Evolutionary conservation across 2,329 filamentous ascomycete species (phyloP).

Genomic region (Monilinia fructigena): DNA sequence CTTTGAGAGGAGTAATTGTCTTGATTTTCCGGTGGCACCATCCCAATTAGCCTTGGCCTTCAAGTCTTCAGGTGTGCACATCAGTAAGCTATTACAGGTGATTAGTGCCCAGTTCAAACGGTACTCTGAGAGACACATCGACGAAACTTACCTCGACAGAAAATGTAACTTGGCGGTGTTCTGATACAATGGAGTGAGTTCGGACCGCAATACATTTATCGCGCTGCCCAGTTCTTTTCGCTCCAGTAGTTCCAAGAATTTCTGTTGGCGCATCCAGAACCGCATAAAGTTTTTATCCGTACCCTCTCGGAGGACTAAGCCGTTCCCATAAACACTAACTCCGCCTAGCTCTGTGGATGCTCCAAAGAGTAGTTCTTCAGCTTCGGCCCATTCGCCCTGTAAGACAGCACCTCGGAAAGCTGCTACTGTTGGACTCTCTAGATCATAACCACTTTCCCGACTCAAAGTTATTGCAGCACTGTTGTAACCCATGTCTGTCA

Average conservation of each 20-base stretch:
- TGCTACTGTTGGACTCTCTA: conserved; percentile 85
- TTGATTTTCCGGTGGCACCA: conserved; percentile 72
- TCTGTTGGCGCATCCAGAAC: conserved; percentile 88
- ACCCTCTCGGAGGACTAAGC: conserved; percentile 71
- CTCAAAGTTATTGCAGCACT: conserved; percentile 72
- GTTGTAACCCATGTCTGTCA: conserved; percentile 85
- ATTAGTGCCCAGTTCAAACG: conserved; percentile 23
- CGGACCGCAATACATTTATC: conserved; percentile 77
- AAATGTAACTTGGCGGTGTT: conserved; percentile 76
- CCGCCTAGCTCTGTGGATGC: conserved; percentile 46
- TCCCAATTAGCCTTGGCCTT: conserved; percentile 80
- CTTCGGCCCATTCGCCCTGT: conserved; percentile 76
- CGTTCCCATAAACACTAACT: conserved; percentile 49
- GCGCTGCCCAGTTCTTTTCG: conserved; percentile 69
- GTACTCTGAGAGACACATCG: not conserved
- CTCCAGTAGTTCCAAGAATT: conserved; percentile 89
- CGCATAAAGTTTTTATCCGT: conserved; percentile 78
- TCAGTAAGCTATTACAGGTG: conserved; percentile 63
- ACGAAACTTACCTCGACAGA: conserved; percentile 62
- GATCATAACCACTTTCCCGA: conserved; percentile 78
- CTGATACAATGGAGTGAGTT: conserved; percentile 82
- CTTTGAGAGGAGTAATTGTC: conserved; percentile 72
- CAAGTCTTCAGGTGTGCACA: conserved; percentile 81
- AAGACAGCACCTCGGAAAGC: conserved; percentile 80
- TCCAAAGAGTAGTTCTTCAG: conserved; percentile 76